Conservation (phyloP, 2,329 filamentous ascomycete genomes). For the Aspergillus latus region DNA sequence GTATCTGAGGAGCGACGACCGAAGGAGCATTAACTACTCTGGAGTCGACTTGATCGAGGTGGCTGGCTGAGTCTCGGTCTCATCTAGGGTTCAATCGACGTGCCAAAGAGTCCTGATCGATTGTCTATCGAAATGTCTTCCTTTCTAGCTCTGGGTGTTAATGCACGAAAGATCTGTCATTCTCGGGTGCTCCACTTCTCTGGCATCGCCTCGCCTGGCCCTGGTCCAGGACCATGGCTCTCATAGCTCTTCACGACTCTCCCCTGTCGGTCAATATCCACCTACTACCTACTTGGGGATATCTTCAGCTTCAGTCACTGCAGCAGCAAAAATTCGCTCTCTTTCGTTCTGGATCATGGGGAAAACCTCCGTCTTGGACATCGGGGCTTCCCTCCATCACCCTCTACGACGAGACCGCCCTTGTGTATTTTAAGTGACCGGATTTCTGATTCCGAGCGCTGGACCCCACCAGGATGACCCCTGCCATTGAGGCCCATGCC, state of each 20-base stretch:
- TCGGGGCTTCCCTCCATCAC: too few relatives aligned
- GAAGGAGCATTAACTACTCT: background rate
- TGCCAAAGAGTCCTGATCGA: too few relatives aligned
- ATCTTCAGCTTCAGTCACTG: too few relatives aligned
- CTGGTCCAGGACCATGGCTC: background rate
- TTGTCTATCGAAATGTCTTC: background rate
- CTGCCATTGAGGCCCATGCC: background rate
- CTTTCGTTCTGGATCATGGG: too few relatives aligned
- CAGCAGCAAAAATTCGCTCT: too few relatives aligned
- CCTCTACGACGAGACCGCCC: too few relatives aligned
- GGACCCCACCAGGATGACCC: background rate
- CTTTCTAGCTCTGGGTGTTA: background rate
- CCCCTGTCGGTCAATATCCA: too few relatives aligned
- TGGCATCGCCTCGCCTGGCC: slow-evolving; percentile 3
- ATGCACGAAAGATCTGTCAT: slow-evolving; percentile 23
- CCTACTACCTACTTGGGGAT: too few relatives aligned
- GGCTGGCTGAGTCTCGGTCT: slow-evolving; percentile 8
- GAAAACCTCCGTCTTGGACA: too few relatives aligned
- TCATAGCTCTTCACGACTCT: too few relatives aligned
- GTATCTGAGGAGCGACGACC: background rate
- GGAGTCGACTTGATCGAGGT: background rate
- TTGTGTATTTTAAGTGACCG: background rate
- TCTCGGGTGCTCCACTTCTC: slow-evolving; percentile 5
- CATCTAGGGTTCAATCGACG: background rate
- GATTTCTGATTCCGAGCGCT: background rate